phyloP scores from a whole-genome alignment of 305 asterid species.

The Coffea humblotiana region DNA sequence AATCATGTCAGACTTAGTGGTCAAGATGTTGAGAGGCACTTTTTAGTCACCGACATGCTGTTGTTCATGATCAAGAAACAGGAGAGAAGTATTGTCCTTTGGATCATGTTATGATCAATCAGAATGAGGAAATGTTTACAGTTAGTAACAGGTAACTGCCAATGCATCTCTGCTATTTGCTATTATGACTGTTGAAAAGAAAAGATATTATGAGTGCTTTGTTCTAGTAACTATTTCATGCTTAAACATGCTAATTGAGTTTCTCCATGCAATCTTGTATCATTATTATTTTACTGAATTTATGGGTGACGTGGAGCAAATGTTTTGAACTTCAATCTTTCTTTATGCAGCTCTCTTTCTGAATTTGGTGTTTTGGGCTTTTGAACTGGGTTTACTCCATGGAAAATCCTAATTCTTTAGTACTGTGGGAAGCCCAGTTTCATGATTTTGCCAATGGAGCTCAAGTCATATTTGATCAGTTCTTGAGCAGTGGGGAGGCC shows the following conservation, averaged over 20 bases:
- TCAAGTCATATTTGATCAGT: constrained; percentile 96
- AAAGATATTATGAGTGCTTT: too few relatives aligned
- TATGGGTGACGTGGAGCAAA: constrained; percentile 5
- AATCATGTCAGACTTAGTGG: constrained; percentile 97
- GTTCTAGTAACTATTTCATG: too few relatives aligned
- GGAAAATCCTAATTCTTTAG: constrained; percentile 95
- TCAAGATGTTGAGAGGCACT: constrained; percentile 95
- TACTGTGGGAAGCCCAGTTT: constrained; percentile 96
- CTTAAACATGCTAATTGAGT: background rate
- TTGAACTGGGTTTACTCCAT: constrained; percentile 94
- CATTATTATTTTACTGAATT: too few relatives aligned
- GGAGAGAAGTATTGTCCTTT: constrained; percentile 82
- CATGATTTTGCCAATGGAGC: constrained; percentile 98
- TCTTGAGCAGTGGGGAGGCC: constrained; percentile 93
- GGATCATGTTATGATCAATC: constrained; percentile 79
- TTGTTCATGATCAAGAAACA: constrained; percentile 87
- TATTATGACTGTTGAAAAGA: too few relatives aligned
- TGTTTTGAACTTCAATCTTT: constrained; percentile 16
- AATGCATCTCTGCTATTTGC: too few relatives aligned
- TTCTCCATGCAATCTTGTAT: background rate
- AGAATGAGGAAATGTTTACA: constrained; percentile 90
- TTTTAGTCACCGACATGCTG: constrained; percentile 91
- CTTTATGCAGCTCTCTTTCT: constrained; percentile 76
- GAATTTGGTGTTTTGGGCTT: constrained; percentile 95
- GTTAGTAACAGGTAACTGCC: constrained; percentile 78